Evolutionary conservation across 306 rosid genomes (phyloP).

Genomic region (Coriaria nepalensis): DNA sequence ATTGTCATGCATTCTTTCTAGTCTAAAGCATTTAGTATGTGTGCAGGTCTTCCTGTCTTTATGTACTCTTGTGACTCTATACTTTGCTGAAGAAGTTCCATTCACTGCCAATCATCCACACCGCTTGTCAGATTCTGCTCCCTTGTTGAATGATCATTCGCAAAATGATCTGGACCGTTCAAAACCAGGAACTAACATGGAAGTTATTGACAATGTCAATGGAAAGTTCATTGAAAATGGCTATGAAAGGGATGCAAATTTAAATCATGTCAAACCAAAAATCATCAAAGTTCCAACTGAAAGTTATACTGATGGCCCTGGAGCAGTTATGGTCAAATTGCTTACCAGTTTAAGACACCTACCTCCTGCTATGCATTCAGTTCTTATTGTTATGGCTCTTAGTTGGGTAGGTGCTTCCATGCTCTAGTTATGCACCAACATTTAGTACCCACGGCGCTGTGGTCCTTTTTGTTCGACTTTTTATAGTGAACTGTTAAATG

Average conservation of each 20-base stretch:
- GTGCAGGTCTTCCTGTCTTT: constrained; percentile 73
- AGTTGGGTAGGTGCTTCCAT: constrained; percentile 61
- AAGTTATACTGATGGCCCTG: constrained; percentile 63
- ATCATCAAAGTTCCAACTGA: constrained; percentile 40
- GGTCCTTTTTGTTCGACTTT: no score
- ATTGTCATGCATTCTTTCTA: constrained; percentile 2
- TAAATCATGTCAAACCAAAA: constrained; percentile 26
- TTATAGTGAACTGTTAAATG: no score
- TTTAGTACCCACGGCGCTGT: no score
- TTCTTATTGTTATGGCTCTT: constrained; percentile 92
- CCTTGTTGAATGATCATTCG: constrained; percentile 59
- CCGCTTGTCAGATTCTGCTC: constrained; percentile 60
- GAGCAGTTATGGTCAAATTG: constrained; percentile 83
- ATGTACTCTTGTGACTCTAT: constrained; percentile 73
- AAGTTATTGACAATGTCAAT: constrained; percentile 16
- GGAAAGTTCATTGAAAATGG: constrained; percentile 23
- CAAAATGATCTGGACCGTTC: constrained; percentile 36
- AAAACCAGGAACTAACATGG: constrained; percentile 27
- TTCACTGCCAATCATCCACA: constrained; percentile 38
- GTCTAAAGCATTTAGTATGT: constrained; percentile 14
- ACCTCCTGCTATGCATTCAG: constrained; percentile 97
- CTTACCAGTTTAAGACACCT: constrained; percentile 89
- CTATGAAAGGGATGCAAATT: constrained; percentile 24
- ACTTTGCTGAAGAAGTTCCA: constrained; percentile 91
- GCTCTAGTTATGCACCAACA: constrained; percentile 10